Base-by-base conservation (phyloP, 2,329 filamentous ascomycete genomes). In the Remersonia thermophila region DNA sequence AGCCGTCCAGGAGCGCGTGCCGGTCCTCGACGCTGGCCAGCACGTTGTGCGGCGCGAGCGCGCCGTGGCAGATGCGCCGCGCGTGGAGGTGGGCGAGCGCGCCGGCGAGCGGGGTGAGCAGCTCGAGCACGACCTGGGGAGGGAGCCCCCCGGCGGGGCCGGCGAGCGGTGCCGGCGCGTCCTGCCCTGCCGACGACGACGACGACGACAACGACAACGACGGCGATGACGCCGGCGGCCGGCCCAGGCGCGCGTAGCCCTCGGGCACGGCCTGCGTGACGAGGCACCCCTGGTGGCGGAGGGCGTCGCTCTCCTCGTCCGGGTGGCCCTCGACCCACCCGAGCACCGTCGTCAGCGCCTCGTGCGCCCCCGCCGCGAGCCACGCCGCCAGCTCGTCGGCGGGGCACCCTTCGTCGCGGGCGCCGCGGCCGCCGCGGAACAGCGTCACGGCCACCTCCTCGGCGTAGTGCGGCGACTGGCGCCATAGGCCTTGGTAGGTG, bases 341-440 rank as follows among this genome's bases (percentile, higher is more conserved):
- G 11, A 67, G 56, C 1, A 65, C 57, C 34, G 57, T 55, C 38
- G 67, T 63, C 30, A 69, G 58, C 42, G 64, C 62, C 13, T 55
- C 52, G 44, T 69, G 65, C 27, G 55, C 56, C 9, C 64, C 65
- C 0, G 65, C 65, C 1, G 55, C 53, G 33, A 67, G 56, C 38
- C 57, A 64, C 3, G 64, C 63, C 8, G 56, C 54, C 62, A 69
- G 63, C 48, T 69, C 66, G 45, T 68, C 65, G n/a, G 55, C 48
- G 0, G 66, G 65, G 4, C 58, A 61, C 11, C 66, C 65, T 41
- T 67, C 64, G 43, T 37, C 32, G 7, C 13, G 27, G 23, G 58
- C 63, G 7, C 64, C 65, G 9, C 66, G 51, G 7, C 57, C 52
- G n/a, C 63, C 64, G 28, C 59, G 61, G 52, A 69, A 69, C 6